Percentiles rank a stretch among this genome's conserved stretches.
Conservation (phyloP, 108 stramenopile species). For the Stephanodiscus triporus region DNA sequence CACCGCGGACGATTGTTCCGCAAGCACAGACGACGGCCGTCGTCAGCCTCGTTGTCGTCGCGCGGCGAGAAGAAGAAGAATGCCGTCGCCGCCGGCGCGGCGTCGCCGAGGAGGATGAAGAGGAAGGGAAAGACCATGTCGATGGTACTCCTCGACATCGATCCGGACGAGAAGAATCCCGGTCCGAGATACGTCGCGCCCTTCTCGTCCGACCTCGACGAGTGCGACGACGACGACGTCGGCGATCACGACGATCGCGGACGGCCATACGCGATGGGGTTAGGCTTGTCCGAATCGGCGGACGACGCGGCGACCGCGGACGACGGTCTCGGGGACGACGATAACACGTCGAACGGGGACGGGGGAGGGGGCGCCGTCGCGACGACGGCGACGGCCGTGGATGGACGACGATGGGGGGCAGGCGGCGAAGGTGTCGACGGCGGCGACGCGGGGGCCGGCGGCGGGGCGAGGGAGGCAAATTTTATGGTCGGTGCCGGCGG, state of each 20-base stretch:
- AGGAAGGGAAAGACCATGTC: conserved; percentile 37
- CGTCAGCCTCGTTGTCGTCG: not conserved
- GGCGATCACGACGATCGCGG: conserved; percentile 4
- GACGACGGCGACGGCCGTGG: too few species aligned
- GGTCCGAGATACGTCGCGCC: conserved; percentile 42
- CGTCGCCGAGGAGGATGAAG: not conserved
- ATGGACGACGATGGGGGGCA: too few species aligned
- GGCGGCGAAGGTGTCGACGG: too few species aligned
- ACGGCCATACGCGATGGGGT: not conserved
- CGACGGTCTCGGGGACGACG: too few species aligned
- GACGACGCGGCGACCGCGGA: too few species aligned
- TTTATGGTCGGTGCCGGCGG: too few species aligned
- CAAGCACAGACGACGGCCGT: not conserved
- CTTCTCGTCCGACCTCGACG: conserved; percentile 35
- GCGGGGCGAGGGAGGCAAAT: too few species aligned
- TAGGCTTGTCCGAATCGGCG: not conserved
- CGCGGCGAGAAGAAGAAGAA: not conserved
- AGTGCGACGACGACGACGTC: conserved; percentile 9
- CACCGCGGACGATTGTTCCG: not conserved
- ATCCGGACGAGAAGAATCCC: conserved; percentile 33
- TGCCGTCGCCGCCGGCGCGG: too few species aligned
- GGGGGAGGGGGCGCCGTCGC: too few species aligned
- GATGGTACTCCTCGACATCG: conserved; percentile 45
- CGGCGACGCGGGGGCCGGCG: too few species aligned
- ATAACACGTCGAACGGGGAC: too few species aligned